phyloP scores from a whole-genome alignment of 306 rosid genomes.

The Dryas alaskensis region DNA sequence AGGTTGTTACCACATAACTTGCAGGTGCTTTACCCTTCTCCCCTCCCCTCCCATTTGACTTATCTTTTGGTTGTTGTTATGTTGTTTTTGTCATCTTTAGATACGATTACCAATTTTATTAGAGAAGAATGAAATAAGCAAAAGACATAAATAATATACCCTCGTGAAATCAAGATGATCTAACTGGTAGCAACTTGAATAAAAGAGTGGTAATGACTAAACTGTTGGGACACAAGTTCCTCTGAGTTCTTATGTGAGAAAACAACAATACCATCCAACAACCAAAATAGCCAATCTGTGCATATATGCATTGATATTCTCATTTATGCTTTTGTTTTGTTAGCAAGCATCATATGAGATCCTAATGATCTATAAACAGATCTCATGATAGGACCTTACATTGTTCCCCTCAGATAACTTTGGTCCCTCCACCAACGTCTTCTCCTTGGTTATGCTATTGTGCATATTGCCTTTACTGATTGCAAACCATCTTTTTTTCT shows the following conservation, averaged over 20 bases:
- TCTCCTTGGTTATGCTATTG: no score
- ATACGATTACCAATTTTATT: neutral
- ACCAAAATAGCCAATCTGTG: neutral
- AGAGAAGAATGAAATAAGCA: neutral
- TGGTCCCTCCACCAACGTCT: no score
- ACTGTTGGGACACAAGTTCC: neutral
- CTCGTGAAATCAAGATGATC: neutral
- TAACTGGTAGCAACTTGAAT: neutral
- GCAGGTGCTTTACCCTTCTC: slow-evolving; percentile 54
- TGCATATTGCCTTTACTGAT: neutral
- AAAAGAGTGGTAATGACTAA: neutral
- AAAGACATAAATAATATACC: neutral
- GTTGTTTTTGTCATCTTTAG: neutral
- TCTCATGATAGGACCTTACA: neutral
- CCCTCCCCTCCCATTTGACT: neutral
- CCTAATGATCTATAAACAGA: neutral
- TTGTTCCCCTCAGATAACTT: neutral
- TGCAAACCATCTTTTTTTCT: neutral
- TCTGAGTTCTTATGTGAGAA: neutral
- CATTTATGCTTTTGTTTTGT: neutral
- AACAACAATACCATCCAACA: neutral
- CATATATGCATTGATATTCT: neutral
- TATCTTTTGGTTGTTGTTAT: neutral
- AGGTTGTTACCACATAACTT: slow-evolving; percentile 90
- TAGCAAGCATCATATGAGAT: neutral